phyloP scores from a whole-genome alignment of 495 filamentous ascomycete genomes.

The Lepraria neglecta region DNA sequence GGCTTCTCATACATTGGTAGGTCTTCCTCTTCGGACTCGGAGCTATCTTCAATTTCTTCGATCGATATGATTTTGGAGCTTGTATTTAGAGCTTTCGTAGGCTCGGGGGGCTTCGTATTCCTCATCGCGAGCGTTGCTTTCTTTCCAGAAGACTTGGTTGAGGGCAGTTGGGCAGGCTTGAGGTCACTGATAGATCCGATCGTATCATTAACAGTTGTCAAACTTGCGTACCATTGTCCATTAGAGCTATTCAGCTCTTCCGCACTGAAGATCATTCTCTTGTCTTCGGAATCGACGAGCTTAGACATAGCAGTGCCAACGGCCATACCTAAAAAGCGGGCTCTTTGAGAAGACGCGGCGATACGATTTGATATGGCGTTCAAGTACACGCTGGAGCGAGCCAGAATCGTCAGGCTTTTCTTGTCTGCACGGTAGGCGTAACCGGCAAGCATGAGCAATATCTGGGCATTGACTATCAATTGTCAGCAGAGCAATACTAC shows the following conservation, averaged over 20 bases:
- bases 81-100: conserved; percentile 24
- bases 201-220: conserved; percentile 57
- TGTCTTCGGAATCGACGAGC: conserved; percentile 68
- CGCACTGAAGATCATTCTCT: conserved; percentile 73
- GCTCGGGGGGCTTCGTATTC: conserved; percentile 1
- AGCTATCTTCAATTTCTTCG: conserved; percentile 58
- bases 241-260: conserved; percentile 70
- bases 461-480: conserved; percentile 64
- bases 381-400: conserved; percentile 65
- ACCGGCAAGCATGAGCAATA: conserved; percentile 70
- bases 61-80: conserved; percentile 53
- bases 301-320: conserved; percentile 75
- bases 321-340: conserved; percentile 83
- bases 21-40: conserved; percentile 60
- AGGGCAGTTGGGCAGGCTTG: conserved; percentile 7
- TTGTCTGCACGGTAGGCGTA: conserved; percentile 60
- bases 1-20: conserved; percentile 81
- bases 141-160: conserved; percentile 11
- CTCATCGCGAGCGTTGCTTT: conserved; percentile 7
- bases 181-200: conserved; percentile 55
- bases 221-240: conserved; percentile 66
- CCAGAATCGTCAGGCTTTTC: conserved; percentile 53
- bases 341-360: conserved; percentile 62
- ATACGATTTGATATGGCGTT: conserved; percentile 81
- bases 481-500: conserved; percentile 28